Conservation (phyloP, 2,329 filamentous ascomycete species). For the Zarea fungicola region DNA sequence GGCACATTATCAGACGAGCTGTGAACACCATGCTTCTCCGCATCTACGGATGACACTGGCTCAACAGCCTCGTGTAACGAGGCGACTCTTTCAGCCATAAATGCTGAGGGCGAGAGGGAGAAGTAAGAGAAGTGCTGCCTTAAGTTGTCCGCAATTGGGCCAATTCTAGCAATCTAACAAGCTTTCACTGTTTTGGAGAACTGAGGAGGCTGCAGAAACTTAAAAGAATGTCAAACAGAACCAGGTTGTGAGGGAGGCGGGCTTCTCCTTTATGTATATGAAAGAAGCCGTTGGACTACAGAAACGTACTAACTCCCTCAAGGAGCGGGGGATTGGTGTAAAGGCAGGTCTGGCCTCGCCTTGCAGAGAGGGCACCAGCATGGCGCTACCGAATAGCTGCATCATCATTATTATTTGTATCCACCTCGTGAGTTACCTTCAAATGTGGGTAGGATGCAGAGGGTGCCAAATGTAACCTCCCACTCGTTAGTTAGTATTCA, state of each 20-base stretch:
- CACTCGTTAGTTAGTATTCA: not conserved
- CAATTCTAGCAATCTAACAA: too few species aligned
- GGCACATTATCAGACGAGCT: not conserved
- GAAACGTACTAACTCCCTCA: too few species aligned
- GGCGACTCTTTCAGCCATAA: slow-evolving; percentile 1
- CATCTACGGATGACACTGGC: not conserved
- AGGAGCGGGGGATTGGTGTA: too few species aligned
- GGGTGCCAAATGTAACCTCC: not conserved
- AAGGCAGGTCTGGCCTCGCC: too few species aligned
- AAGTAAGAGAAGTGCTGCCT: not conserved
- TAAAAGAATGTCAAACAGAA: too few species aligned
- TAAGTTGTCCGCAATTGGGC: too few species aligned
- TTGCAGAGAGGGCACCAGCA: not conserved
- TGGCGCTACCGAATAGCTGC: slow-evolving; percentile 1
- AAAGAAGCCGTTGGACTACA: not conserved
- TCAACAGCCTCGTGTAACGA: slow-evolving; percentile 7
- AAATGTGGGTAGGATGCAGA: not conserved
- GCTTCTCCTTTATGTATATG: slow-evolving; percentile 7
- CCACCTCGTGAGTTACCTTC: not conserved
- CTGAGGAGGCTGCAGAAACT: too few species aligned
- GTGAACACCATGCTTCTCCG: slow-evolving; percentile 6
- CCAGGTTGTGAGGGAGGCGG: not conserved
- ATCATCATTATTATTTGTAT: not conserved
- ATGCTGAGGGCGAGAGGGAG: not conserved
- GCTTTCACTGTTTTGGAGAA: too few species aligned